Conservation (phyloP, 2,329 filamentous ascomycete species). For the Colletotrichum aenigma region DNA sequence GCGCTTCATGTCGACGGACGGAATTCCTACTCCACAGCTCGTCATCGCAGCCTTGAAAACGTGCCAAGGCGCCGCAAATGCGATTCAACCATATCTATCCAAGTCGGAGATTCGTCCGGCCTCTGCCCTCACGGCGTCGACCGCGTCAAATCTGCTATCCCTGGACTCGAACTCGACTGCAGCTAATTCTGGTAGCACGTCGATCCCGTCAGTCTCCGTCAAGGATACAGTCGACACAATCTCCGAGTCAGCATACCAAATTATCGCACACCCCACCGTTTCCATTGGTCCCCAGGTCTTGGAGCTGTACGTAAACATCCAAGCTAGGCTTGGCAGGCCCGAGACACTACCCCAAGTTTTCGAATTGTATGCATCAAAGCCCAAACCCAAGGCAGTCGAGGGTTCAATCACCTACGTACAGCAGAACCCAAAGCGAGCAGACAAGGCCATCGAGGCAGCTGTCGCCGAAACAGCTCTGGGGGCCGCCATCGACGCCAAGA, state of each 20-base stretch:
- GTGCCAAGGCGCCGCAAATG: slow-evolving; percentile 48
- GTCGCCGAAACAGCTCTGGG: slow-evolving; percentile 77
- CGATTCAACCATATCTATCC: slow-evolving; percentile 44
- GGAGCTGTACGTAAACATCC: slow-evolving; percentile 75
- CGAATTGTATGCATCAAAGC: slow-evolving; percentile 83
- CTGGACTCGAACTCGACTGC: slow-evolving; percentile 29
- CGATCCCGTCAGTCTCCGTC: slow-evolving; percentile 28
- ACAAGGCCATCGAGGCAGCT: slow-evolving; percentile 73
- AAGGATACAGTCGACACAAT: slow-evolving; percentile 54
- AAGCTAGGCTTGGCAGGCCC: slow-evolving; percentile 73
- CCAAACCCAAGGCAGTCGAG: slow-evolving; percentile 66
- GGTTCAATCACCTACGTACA: slow-evolving; percentile 63
- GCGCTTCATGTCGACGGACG: slow-evolving; percentile 47
- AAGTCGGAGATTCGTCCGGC: slow-evolving; percentile 45
- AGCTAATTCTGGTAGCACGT: slow-evolving; percentile 16
- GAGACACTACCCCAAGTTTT: slow-evolving; percentile 82
- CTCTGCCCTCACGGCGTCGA: slow-evolving; percentile 48
- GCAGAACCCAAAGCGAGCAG: slow-evolving; percentile 70
- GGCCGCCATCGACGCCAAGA: slow-evolving; percentile 78
- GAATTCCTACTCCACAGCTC: slow-evolving; percentile 48
- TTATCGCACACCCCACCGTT: slow-evolving; percentile 76
- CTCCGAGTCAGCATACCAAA: slow-evolving; percentile 66
- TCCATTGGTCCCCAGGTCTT: slow-evolving; percentile 80
- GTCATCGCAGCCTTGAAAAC: slow-evolving; percentile 48
- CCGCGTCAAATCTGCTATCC: slow-evolving; percentile 37